phyloP scores from a whole-genome alignment of 176 grass and related monocot species.

The Zea mays region DNA sequence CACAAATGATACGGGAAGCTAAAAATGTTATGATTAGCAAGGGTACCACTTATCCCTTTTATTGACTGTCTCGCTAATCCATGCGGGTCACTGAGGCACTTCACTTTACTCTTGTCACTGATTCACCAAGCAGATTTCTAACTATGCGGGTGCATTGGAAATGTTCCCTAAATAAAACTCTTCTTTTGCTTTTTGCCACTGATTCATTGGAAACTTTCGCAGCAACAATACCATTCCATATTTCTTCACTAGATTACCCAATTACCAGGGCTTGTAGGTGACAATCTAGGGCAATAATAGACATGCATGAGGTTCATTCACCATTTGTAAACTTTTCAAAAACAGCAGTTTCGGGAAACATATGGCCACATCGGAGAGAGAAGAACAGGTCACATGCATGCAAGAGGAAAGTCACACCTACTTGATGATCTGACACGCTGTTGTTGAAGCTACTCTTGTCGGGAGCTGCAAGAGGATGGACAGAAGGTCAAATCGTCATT shows the following conservation, averaged over 20 bases:
- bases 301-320: background rate
- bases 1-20: constrained; percentile 8
- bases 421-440: constrained; percentile 98
- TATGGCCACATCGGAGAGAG: background rate
- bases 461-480: constrained; percentile 55
- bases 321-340: background rate
- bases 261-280: background rate
- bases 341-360: background rate
- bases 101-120: background rate
- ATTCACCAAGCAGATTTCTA: background rate
- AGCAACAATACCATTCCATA: background rate
- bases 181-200: background rate
- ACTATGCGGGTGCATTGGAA: background rate
- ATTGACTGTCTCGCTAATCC: background rate
- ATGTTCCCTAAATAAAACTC: background rate
- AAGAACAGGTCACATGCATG: background rate
- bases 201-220: background rate
- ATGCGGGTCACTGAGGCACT: background rate
- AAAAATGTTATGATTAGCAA: constrained; percentile 11
- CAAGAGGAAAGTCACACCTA: constrained; percentile 95
- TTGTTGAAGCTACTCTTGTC: constrained; percentile 98
- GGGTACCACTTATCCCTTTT: background rate
- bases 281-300: constrained; percentile 4
- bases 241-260: background rate
- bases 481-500: constrained; percentile 1